Conservation (phyloP, 2,329 filamentous ascomycete species). For the Blumeria hordei region DNA sequence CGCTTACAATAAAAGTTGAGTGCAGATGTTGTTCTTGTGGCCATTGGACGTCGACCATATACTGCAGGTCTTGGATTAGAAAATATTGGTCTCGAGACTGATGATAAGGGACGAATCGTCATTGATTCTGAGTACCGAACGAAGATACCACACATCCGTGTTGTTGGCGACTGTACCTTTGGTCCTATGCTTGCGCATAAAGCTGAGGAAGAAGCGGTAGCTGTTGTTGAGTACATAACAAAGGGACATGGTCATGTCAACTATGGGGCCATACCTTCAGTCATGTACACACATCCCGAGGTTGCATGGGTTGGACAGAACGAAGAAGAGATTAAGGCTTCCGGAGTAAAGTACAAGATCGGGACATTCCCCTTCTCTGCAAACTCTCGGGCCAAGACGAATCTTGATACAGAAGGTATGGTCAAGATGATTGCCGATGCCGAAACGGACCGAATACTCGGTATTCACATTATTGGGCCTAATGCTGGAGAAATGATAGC, state of each 20-base stretch:
- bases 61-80: constrained; percentile 78
- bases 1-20: constrained; percentile 38
- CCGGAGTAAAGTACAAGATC: constrained; percentile 74
- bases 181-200: constrained; percentile 99
- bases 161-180: constrained; percentile 88
- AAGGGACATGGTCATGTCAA: constrained; percentile 98
- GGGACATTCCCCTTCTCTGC: constrained; percentile 24
- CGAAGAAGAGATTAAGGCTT: constrained; percentile 82
- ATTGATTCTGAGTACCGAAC: constrained; percentile 99
- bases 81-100: constrained; percentile 75
- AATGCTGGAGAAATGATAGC: constrained; percentile 99
- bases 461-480: constrained; percentile 87
- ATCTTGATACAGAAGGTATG: constrained; percentile 69
- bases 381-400: constrained; percentile 2
- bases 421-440: constrained; percentile 95
- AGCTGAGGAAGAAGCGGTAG: constrained; percentile 93
- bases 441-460: constrained; percentile 85
- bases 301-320: constrained; percentile 97
- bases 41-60: constrained; percentile 89
- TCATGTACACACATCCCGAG: constrained; percentile 99
- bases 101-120: constrained; percentile 82
- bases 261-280: constrained; percentile 89
- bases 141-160: constrained; percentile 89
- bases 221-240: constrained; percentile 87
- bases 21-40: constrained; percentile 84